Conservation (phyloP, 2,329 filamentous ascomycete genomes). For the Alternaria infectoria region DNA sequence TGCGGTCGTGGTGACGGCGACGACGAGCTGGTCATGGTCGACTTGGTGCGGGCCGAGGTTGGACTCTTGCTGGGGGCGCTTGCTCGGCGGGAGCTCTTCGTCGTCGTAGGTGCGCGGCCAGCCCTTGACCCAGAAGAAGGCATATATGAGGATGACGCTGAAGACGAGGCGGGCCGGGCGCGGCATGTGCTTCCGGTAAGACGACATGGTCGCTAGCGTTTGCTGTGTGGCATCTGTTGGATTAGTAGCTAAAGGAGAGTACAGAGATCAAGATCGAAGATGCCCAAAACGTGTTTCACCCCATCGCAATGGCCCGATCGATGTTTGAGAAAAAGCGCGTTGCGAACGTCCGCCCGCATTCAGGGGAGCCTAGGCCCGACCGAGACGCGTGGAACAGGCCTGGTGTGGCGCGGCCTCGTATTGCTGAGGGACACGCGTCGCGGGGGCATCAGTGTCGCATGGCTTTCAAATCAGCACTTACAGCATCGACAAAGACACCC, state of each 20-base stretch:
- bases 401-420: slow-evolving; percentile 9
- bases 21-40: slow-evolving; percentile 50
- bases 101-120: slow-evolving; percentile 43
- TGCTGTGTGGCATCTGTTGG: slow-evolving; percentile 13
- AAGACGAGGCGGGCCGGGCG: slow-evolving; percentile 32
- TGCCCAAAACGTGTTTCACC: not conserved
- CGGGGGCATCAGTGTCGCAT: not conserved
- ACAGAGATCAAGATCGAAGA: not conserved
- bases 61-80: slow-evolving; percentile 21
- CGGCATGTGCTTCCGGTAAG: slow-evolving; percentile 25
- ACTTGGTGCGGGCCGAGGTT: slow-evolving; percentile 26
- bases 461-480: not conserved
- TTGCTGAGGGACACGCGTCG: slow-evolving; percentile 13
- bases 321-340: slow-evolving; percentile 1
- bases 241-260: not conserved
- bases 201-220: slow-evolving; percentile 31
- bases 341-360: slow-evolving; percentile 2
- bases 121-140: slow-evolving; percentile 41
- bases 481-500: not conserved
- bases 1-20: slow-evolving; percentile 63
- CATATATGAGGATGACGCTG: slow-evolving; percentile 28
- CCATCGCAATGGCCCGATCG: slow-evolving; percentile 5
- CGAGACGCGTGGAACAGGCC: slow-evolving; percentile 3
- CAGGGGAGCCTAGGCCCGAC: slow-evolving; percentile 17
- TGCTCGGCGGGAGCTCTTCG: slow-evolving; percentile 34